A percentile compares a stretch with the other conserved stretches of the same genome.
Evolutionary conservation across 129 eudicot species (phyloP).

Genomic region (Apium graveolens): DNA sequence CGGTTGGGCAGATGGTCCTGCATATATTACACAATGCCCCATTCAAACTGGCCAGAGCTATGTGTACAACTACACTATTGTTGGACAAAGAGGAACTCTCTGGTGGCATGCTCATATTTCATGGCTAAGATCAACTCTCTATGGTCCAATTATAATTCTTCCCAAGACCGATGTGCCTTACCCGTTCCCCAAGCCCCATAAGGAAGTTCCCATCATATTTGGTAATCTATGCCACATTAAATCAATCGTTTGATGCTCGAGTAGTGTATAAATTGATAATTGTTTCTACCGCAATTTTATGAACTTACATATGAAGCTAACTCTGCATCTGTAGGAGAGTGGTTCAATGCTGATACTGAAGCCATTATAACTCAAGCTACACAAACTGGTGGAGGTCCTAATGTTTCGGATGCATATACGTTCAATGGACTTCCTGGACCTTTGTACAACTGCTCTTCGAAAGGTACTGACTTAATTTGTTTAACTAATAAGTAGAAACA

Average conservation of each 20-base stretch:
- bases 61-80: slow-evolving; percentile 35
- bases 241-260: not conserved
- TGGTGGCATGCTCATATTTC: slow-evolving; percentile 48
- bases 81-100: slow-evolving; percentile 48
- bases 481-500: not conserved
- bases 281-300: not conserved
- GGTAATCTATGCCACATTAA: slow-evolving; percentile 12
- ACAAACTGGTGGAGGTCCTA: slow-evolving; percentile 53
- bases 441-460: slow-evolving; percentile 34
- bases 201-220: slow-evolving; percentile 44
- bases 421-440: slow-evolving; percentile 50
- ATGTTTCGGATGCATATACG: slow-evolving; percentile 50
- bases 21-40: slow-evolving; percentile 41
- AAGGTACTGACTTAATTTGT: slow-evolving; percentile 18
- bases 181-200: slow-evolving; percentile 38
- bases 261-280: not conserved
- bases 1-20: slow-evolving; percentile 58
- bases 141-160: slow-evolving; percentile 42
- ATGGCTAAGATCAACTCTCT: slow-evolving; percentile 40
- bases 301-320: not conserved
- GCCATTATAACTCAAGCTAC: slow-evolving; percentile 36
- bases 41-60: slow-evolving; percentile 50
- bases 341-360: slow-evolving; percentile 42
- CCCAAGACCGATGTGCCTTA: slow-evolving; percentile 39
- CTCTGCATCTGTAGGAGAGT: slow-evolving; percentile 27